phyloP scores from a whole-genome alignment of 2,329 filamentous ascomycete species.

The Grosmannia clavigera region DNA sequence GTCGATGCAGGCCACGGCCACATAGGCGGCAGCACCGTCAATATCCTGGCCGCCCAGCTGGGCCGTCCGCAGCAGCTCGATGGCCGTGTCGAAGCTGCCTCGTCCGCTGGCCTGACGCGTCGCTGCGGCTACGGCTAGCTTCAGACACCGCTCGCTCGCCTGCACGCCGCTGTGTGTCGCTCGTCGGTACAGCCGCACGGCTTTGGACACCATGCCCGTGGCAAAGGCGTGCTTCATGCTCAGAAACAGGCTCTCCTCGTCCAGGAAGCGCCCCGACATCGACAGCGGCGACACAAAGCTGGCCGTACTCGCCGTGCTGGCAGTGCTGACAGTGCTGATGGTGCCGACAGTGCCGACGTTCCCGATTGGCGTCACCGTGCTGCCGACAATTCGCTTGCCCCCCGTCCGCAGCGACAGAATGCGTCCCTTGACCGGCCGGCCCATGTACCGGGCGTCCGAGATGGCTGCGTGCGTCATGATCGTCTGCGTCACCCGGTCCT shows the following conservation, averaged over 20 bases:
- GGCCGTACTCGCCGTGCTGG: background rate
- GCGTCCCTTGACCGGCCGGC: conserved; percentile 11
- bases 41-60: conserved; percentile 29
- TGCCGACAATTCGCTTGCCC: background rate
- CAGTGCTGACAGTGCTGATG: conserved; percentile 2
- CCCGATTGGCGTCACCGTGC: background rate
- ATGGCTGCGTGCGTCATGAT: conserved; percentile 25
- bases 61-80: conserved; percentile 26
- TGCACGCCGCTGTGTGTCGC: conserved; percentile 22
- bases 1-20: conserved; percentile 26
- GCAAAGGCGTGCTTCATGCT: conserved; percentile 29
- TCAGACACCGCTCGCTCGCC: conserved; percentile 28
- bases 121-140: conserved; percentile 33
- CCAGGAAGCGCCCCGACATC: conserved; percentile 15
- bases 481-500: conserved; percentile 26
- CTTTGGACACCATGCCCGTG: conserved; percentile 19
- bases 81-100: conserved; percentile 19
- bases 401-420: conserved; percentile 14
- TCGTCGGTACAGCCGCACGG: conserved; percentile 26
- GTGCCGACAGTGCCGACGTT: background rate
- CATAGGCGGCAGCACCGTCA: conserved; percentile 24
- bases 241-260: conserved; percentile 21
- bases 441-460: conserved; percentile 15
- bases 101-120: conserved; percentile 15
- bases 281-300: conserved; percentile 3